phyloP scores from a whole-genome alignment of 2,329 filamentous ascomycete species.

The Xylaria sp. region DNA sequence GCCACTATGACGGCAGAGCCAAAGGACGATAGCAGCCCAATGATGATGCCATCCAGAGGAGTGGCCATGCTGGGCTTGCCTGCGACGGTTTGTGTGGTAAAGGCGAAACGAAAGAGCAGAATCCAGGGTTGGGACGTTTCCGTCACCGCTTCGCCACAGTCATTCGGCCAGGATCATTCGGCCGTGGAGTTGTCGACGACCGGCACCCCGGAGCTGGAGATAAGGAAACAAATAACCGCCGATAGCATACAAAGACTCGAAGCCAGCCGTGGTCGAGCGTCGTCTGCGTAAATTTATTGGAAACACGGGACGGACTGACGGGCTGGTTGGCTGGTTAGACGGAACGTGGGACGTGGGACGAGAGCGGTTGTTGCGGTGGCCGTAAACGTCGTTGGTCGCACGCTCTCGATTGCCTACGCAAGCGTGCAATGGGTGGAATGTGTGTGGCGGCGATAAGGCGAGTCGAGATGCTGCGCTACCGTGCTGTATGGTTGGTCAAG shows the following conservation, averaged over 20 bases:
- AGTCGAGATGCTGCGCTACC: constrained; percentile 7
- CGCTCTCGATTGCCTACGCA: constrained; percentile 17
- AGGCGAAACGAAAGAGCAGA: constrained; percentile 13
- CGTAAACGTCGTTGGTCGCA: constrained; percentile 11
- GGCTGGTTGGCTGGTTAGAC: neutral
- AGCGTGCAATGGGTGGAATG: constrained; percentile 25
- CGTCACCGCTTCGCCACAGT: constrained; percentile 45
- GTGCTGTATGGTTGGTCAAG: neutral
- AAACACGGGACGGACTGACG: neutral
- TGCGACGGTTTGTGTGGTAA: constrained; percentile 12
- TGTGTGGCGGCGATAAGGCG: constrained; percentile 31
- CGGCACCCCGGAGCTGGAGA: constrained; percentile 37
- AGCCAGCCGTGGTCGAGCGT: neutral
- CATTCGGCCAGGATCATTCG: constrained; percentile 48
- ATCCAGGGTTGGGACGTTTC: constrained; percentile 41
- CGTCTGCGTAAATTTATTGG: neutral
- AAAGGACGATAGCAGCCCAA: constrained; percentile 93
- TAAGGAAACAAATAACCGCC: constrained; percentile 8
- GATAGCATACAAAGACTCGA: neutral
- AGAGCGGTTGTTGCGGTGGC: constrained; percentile 1
- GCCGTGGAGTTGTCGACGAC: constrained; percentile 43
- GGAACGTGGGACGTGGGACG: neutral
- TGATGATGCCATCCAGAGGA: constrained; percentile 79
- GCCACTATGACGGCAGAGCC: constrained; percentile 88
- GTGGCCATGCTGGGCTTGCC: constrained; percentile 42